Evolutionary conservation across 352 stramenopile genomes (phyloP), one percentile per base, ranked within the genome.

Genomic region (Thraustotheca clavata): DNA sequence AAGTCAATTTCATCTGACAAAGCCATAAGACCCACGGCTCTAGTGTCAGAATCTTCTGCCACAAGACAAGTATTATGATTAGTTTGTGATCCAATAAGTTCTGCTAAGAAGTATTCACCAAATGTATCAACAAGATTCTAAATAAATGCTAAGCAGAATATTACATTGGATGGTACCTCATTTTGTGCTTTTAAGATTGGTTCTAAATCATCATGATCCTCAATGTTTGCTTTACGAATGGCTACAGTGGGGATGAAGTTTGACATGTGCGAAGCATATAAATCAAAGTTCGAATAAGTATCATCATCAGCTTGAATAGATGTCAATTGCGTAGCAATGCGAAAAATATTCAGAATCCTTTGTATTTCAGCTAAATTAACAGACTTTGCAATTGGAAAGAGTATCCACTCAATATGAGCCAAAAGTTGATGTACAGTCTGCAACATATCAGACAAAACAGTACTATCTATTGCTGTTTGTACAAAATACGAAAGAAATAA

Each of bases 51-150:
- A 34, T 60, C 67, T 35, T 93, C 69, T 0, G 87, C 80, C 9
- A 95, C 84, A 11, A 92, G 66, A 35, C 81, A 95, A 18, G 91
- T 80, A 59, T 96, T 96, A 67, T 84, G 71, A 4, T 80, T 74
- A 59, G 95, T 83, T 68, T 97, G 88, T 31, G 84, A 74, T 38
- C 91, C 78, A 61, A 97, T 96, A 40, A 97, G 76, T 54, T 97
- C 89, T 1, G 89, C 91, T 7, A 97, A 70, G 65, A 96, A 97
- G 67, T 92, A 97, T n/a, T 96, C 80, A 12, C 91, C 91, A 57
- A 96, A 97, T 0, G 79, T 71, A 9, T 74, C 71, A 11, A 77
- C 71, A 7, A 97, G 74, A 3, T 73, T 60, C 50, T 86, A 55
- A n/a, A 4, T 3, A 14, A 18, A 0, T 11, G 50, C 31, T 31